Conservation (phyloP, 805 yeast species). For the Ogataea philodendri region DNA sequence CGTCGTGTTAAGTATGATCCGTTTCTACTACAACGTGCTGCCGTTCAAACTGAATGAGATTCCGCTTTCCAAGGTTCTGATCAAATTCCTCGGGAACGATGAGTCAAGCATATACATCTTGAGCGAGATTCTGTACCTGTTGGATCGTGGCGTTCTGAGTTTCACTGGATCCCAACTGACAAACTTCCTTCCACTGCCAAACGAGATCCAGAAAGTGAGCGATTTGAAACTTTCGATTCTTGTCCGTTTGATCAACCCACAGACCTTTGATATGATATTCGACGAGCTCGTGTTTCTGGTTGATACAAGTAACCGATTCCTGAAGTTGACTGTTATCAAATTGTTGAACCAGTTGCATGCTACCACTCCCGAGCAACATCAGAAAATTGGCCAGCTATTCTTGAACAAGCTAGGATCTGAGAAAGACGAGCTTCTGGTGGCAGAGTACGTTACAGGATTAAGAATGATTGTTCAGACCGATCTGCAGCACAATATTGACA, state of each 20-base stretch:
- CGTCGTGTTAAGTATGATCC: constrained; percentile 60
- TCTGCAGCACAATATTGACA: constrained; percentile 50
- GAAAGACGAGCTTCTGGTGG: constrained; percentile 38
- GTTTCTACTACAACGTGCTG: constrained; percentile 55
- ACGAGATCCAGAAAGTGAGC: constrained; percentile 45
- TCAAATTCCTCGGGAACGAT: constrained; percentile 26
- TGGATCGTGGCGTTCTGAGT: constrained; percentile 37
- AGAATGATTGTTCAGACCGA: constrained; percentile 68
- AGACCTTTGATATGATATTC: constrained; percentile 50
- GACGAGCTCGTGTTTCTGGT: constrained; percentile 63
- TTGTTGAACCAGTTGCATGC: constrained; percentile 41
- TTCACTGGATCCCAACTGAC: constrained; percentile 37
- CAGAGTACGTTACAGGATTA: constrained; percentile 70
- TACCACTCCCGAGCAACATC: constrained; percentile 44
- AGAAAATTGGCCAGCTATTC: constrained; percentile 63
- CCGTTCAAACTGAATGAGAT: constrained; percentile 53
- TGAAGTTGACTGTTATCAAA: constrained; percentile 50
- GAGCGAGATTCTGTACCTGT: constrained; percentile 22
- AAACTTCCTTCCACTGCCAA: constrained; percentile 55
- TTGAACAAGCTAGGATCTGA: constrained; percentile 37
- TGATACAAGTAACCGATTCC: constrained; percentile 19
- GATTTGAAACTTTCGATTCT: constrained; percentile 59
- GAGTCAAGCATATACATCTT: constrained; percentile 12
- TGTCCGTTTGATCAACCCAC: constrained; percentile 53
- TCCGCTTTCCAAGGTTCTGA: constrained; percentile 49